phyloP scores from a whole-genome alignment of 2,329 filamentous ascomycete genomes.

The Cladophialophora chaetospira region DNA sequence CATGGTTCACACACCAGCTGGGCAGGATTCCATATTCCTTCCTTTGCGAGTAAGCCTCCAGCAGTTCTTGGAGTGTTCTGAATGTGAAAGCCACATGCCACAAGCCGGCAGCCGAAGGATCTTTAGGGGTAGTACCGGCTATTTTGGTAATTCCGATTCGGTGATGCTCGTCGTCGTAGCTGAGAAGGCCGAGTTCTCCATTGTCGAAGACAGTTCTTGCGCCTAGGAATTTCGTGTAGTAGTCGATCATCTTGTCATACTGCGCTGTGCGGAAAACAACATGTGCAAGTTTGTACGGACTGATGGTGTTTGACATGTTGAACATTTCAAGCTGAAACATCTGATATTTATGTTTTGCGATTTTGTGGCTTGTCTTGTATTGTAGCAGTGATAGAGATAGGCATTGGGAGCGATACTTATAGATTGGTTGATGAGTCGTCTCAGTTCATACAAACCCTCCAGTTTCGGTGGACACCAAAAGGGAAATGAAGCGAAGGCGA shows the following conservation, averaged over 20 bases:
- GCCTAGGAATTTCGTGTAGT: background rate
- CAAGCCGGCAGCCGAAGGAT: background rate
- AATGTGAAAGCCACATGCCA: background rate
- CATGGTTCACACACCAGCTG: background rate
- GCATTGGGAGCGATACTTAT: too few species aligned
- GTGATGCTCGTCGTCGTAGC: background rate
- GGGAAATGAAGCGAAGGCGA: too few species aligned
- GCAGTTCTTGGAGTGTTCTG: background rate
- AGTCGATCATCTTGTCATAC: background rate
- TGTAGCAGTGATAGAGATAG: too few species aligned
- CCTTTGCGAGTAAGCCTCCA: background rate
- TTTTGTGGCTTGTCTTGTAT: too few species aligned
- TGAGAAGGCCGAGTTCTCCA: background rate
- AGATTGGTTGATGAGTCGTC: too few species aligned
- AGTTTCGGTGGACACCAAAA: too few species aligned
- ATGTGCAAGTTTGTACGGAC: background rate
- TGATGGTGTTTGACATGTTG: too few species aligned
- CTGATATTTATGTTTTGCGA: too few species aligned
- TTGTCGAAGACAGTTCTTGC: background rate
- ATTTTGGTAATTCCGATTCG: background rate
- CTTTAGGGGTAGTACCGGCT: background rate
- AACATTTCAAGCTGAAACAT: too few species aligned
- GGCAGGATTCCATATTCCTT: background rate
- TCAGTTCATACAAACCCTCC: too few species aligned
- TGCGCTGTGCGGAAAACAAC: background rate